phyloP scores from a whole-genome alignment of 345 rosid species.

The Gossypium anomalum region DNA sequence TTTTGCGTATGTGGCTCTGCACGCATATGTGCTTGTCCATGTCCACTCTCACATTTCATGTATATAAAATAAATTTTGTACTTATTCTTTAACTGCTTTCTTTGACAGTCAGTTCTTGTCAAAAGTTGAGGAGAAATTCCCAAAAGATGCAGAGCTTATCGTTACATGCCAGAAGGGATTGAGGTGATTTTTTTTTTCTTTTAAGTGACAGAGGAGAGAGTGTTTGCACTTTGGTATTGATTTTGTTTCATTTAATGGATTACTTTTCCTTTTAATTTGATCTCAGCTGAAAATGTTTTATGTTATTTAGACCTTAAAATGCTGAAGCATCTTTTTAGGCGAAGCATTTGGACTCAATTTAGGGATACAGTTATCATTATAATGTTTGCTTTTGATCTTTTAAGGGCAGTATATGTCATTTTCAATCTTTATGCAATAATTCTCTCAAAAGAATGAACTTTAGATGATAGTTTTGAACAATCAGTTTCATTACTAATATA shows the following conservation, averaged over 20 bases:
- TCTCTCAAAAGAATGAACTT: constrained; percentile 3
- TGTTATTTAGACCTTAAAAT: not conserved
- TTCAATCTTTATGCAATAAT: not conserved
- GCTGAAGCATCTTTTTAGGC: not conserved
- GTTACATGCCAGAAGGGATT: constrained; percentile 95
- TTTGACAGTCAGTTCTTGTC: constrained; percentile 56
- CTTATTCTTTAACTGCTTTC: constrained; percentile 19
- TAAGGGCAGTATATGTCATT: not conserved
- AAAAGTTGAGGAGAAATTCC: constrained; percentile 68
- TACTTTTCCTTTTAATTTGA: not conserved
- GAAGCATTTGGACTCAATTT: not conserved
- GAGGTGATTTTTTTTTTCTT: constrained; percentile 42
- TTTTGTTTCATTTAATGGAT: not conserved
- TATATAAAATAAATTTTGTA: constrained; percentile 1
- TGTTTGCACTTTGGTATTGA: not conserved
- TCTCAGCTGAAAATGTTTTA: not conserved
- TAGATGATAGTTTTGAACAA: not conserved
- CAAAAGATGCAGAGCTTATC: constrained; percentile 73
- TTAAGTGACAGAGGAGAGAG: constrained; percentile 1
- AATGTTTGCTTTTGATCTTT: not conserved
- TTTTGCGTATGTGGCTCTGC: not conserved
- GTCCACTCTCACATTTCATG: not conserved
- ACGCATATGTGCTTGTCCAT: not conserved
- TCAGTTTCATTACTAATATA: not conserved
- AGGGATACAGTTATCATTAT: not conserved